Evolutionary conservation across 2,329 filamentous ascomycete genomes (phyloP).

Genomic region (Neobulgaria alba): DNA sequence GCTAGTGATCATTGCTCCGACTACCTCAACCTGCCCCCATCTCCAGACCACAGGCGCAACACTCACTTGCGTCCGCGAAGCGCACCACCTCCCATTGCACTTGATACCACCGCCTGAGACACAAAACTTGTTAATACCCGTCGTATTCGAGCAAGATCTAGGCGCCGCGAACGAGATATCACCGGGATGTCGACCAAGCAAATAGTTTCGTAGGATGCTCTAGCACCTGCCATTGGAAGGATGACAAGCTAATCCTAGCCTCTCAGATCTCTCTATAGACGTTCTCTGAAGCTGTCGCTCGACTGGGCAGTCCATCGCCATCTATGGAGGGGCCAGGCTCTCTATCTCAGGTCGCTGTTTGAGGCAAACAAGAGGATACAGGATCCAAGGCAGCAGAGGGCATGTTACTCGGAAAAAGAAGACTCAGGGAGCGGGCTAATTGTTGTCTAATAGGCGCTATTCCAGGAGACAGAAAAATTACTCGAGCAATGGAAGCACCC

Average conservation of each 20-base stretch:
- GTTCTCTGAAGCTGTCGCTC: constrained; percentile 83
- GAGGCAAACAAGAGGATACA: constrained; percentile 83
- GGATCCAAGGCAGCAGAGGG: constrained; percentile 79
- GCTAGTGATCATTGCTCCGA: too few relatives aligned
- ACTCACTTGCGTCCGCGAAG: too few relatives aligned
- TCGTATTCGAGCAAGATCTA: too few relatives aligned
- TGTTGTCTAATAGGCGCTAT: constrained; percentile 53
- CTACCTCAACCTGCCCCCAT: too few relatives aligned
- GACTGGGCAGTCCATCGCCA: constrained; percentile 93
- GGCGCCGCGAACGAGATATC: too few relatives aligned
- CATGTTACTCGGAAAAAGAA: constrained; percentile 6
- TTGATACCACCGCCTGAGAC: too few relatives aligned
- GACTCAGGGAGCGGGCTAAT: constrained; percentile 7
- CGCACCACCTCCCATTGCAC: too few relatives aligned
- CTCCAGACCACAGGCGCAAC: too few relatives aligned
- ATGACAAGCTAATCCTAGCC: neutral
- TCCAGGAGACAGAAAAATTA: constrained; percentile 80
- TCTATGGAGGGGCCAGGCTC: constrained; percentile 88
- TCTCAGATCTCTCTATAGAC: constrained; percentile 70
- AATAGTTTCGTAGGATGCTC: neutral
- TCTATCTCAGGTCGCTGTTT: constrained; percentile 92
- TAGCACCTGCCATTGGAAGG: neutral
- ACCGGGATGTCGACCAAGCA: neutral
- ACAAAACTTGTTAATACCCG: too few relatives aligned
- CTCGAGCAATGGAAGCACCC: constrained; percentile 96